Evolutionary conservation across 176 grass and related monocot genomes (phyloP).

Genomic region (Miscanthus lutarioriparius): DNA sequence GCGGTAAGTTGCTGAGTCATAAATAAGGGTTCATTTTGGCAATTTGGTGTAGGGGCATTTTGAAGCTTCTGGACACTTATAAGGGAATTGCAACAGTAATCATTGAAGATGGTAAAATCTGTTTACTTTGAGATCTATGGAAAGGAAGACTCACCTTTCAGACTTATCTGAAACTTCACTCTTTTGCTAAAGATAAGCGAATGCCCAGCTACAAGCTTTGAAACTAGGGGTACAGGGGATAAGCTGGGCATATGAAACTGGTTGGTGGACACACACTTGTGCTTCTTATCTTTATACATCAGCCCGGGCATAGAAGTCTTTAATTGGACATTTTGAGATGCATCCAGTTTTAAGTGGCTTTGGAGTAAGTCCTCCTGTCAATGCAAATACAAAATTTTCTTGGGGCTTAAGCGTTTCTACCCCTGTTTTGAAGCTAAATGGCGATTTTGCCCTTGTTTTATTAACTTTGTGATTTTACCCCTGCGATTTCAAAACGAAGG

Average conservation of each 20-base stretch:
- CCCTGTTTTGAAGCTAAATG: too few species aligned
- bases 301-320: not conserved
- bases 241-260: not conserved
- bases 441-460: too few species aligned
- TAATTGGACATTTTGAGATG: not conserved
- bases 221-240: not conserved
- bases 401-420: too few species aligned
- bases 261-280: not conserved
- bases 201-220: not conserved
- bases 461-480: too few species aligned
- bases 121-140: too few species aligned
- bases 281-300: not conserved
- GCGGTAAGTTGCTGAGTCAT: too few species aligned
- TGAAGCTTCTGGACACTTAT: not conserved
- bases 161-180: too few species aligned
- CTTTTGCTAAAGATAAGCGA: too few species aligned
- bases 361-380: not conserved
- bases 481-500: too few species aligned
- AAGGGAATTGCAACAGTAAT: not conserved
- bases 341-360: not conserved
- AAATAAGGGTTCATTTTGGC: too few species aligned
- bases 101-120: not conserved
- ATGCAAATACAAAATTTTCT: not conserved
- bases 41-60: not conserved
- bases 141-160: too few species aligned